Base-by-base conservation (phyloP, 805 yeast species). In the Candida chilensis region DNA sequence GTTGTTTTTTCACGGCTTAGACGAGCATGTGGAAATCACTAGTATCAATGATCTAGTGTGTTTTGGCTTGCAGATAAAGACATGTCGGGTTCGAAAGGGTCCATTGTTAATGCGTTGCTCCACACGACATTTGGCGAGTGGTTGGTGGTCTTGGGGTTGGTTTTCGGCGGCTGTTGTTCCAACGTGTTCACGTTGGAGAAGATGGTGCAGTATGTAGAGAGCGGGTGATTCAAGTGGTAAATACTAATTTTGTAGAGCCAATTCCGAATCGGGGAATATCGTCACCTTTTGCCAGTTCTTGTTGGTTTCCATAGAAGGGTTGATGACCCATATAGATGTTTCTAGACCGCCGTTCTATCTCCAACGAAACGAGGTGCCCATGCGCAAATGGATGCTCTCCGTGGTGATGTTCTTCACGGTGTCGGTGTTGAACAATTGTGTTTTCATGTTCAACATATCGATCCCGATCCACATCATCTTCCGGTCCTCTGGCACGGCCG, bases 151-250 rank as follows among this genome's bases (percentile, higher is more conserved):
- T 21, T 31, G 10, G 25, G 43, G 8, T 54, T 71, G 19, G 71
- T 78, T 9, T 74, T 78, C 43, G 81, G 83, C 0, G 86, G 88
- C 3, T 81, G 92, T 47, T 82, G 92, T 46, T 55, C 74, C 19
- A 82, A 78, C 47, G 87, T 78, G 17, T 57, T 71, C 34, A 63
- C 81, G 1, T 52, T 81, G 30, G 92, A 82, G 46, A 47, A 60
- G 16, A 52, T 80, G 12, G 49, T 78, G 2, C 24, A 35, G 22
- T 28, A 32, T 20, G 35, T 36, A 24, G 27, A 19, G 11, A 19
- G 8, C 24, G 3, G 19, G 18, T 15, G n/a, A 14, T n/a, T 10
- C 13, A 13, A 9, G 30, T 27, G 30, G 8, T 11, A 19, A 19
- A 8, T 19, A 19, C 21, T 19, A 19, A 19, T 11, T 22, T 22